Evolutionary conservation across 2,329 filamentous ascomycete genomes (phyloP).

Genomic region (Claviceps sorghi): DNA sequence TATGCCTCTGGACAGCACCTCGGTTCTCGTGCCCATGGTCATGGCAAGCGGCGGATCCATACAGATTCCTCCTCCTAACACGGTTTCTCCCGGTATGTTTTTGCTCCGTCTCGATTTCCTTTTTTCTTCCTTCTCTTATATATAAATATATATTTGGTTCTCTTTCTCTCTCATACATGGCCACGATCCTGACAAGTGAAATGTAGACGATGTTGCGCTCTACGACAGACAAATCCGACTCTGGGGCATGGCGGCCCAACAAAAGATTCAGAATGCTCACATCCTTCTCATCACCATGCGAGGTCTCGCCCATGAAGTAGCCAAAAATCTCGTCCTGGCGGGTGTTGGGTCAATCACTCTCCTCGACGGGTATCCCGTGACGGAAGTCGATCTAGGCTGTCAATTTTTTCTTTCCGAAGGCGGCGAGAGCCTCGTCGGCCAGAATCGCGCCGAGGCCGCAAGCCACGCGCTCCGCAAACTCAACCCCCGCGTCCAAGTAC

Average conservation of each 20-base stretch:
- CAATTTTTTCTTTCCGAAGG: constrained; percentile 64
- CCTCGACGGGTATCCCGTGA: constrained; percentile 61
- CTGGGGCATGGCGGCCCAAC: constrained; percentile 91
- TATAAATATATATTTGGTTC: too few species aligned
- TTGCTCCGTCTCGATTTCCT: neutral
- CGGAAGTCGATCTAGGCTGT: constrained; percentile 64
- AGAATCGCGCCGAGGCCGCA: constrained; percentile 73
- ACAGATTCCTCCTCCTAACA: constrained; percentile 9
- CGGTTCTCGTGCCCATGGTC: constrained; percentile 18
- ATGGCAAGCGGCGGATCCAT: constrained; percentile 15
- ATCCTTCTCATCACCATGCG: constrained; percentile 81
- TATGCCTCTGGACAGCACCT: constrained; percentile 14
- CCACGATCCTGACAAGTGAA: neutral
- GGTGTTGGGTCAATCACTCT: constrained; percentile 85
- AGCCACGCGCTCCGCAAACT: constrained; percentile 65
- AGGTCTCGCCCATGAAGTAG: constrained; percentile 82
- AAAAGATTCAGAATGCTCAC: constrained; percentile 77
- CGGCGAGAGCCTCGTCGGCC: constrained; percentile 51
- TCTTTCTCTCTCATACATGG: too few species aligned
- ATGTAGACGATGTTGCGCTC: constrained; percentile 78
- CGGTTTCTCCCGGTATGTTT: constrained; percentile 22
- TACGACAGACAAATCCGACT: constrained; percentile 96
- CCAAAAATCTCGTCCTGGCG: constrained; percentile 92
- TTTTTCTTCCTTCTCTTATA: too few species aligned
- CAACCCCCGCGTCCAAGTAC: constrained; percentile 74